Conservation (phyloP, 306 rosid genomes). For the Cucurbita maxima region DNA sequence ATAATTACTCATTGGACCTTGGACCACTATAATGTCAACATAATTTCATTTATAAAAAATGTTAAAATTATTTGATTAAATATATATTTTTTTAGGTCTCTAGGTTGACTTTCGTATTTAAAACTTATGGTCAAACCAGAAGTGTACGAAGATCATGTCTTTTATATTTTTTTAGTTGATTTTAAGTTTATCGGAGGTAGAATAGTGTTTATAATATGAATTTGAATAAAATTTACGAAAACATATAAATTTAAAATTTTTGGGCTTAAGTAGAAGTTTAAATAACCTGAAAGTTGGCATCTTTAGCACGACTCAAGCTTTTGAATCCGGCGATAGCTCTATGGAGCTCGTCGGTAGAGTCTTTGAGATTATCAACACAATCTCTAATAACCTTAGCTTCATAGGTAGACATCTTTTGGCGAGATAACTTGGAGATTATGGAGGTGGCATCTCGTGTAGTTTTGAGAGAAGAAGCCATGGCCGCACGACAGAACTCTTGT, state of each 20-base stretch:
- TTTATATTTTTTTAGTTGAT: too few species aligned
- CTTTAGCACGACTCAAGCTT: neutral
- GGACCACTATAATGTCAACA: neutral
- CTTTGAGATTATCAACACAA: conserved; percentile 17
- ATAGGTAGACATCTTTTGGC: neutral
- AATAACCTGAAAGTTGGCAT: neutral
- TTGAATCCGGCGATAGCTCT: neutral
- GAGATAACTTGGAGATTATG: conserved; percentile 7
- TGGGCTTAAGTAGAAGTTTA: too few species aligned
- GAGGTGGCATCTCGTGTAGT: conserved; percentile 15
- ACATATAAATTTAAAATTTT: too few species aligned
- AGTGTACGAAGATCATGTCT: too few species aligned
- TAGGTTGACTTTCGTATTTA: too few species aligned
- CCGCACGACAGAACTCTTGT: conserved; percentile 20
- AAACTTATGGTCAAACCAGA: too few species aligned
- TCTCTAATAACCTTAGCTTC: conserved; percentile 23
- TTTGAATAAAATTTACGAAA: neutral
- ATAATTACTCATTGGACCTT: too few species aligned
- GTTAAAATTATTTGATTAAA: too few species aligned
- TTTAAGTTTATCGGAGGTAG: too few species aligned
- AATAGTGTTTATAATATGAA: neutral
- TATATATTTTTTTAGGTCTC: too few species aligned
- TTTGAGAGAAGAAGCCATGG: conserved; percentile 20
- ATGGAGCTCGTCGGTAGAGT: conserved; percentile 11
- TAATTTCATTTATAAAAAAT: neutral